Percentiles rank a stretch among this genome's conserved stretches.
Conservation (phyloP, 2,329 filamentous ascomycete species). For the Aspergillus hortae region DNA sequence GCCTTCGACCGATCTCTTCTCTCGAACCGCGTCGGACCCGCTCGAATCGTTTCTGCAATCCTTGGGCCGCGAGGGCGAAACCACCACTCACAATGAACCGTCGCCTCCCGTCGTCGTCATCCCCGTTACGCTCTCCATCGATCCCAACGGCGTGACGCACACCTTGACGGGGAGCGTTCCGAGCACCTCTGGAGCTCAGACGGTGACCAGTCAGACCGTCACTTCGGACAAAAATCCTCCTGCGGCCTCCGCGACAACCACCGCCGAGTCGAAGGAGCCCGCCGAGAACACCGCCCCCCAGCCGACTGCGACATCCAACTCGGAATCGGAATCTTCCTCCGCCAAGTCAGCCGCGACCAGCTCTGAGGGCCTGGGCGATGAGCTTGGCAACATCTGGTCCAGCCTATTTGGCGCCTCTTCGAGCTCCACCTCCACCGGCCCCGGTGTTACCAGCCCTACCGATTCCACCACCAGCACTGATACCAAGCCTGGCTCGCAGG, state of each 20-base stretch:
- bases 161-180: constrained; percentile 17
- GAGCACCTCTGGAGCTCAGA: constrained; percentile 9
- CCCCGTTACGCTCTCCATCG: constrained; percentile 19
- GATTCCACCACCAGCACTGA: neutral
- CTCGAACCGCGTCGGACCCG: constrained; percentile 3
- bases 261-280: neutral
- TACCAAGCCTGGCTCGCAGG: neutral
- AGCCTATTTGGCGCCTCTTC: neutral
- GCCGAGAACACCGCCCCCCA: neutral
- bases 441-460: neutral
- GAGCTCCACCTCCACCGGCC: neutral
- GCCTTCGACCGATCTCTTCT: constrained; percentile 1
- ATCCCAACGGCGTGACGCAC: constrained; percentile 21
- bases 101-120: constrained; percentile 15
- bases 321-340: neutral
- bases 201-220: constrained; percentile 9
- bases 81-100: constrained; percentile 3
- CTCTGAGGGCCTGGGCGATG: neutral
- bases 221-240: neutral
- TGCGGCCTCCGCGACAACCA: neutral
- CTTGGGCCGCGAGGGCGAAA: neutral
- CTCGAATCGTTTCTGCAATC: constrained; percentile 1
- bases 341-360: neutral
- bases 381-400: neutral
- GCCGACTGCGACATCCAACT: neutral